These are phyloP conservation scores for Selaginella moellendorffii DNA, from an alignment of 75 land plant species.

Conservation along the genomic window DNA sequence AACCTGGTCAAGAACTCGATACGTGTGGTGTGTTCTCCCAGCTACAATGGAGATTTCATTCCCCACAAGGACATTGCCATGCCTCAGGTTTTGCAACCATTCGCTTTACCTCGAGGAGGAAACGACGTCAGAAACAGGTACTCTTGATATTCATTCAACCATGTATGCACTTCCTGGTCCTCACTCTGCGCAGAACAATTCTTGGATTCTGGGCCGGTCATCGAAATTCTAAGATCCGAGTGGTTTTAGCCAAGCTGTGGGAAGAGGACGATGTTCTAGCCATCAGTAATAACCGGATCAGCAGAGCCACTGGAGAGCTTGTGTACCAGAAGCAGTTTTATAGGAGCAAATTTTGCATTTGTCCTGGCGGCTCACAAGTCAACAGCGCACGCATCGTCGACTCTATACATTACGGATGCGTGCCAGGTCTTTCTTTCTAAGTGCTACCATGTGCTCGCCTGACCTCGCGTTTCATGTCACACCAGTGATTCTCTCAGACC, in stretches of 20 bases:
- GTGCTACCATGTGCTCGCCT: no score
- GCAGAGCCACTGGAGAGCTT: constrained; percentile 30
- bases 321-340: constrained; percentile 48
- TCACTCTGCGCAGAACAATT: constrained; percentile 44
- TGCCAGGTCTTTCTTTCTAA: constrained; percentile 4
- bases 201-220: constrained; percentile 92
- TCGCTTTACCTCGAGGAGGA: constrained; percentile 84
- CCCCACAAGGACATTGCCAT: constrained; percentile 92
- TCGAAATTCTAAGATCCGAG: neutral
- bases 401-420: constrained; percentile 7
- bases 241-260: neutral
- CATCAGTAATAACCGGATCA: neutral
- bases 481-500: neutral
- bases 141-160: neutral
- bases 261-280: neutral
- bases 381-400: neutral
- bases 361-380: constrained; percentile 2
- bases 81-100: constrained; percentile 91
- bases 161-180: neutral
- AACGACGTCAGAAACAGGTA: constrained; percentile 75
- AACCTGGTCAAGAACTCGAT: constrained; percentile 73
- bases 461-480: no score
- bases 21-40: constrained; percentile 81
- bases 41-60: constrained; percentile 75
- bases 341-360: constrained; percentile 9